These are phyloP conservation scores for Candida schatavii DNA, from an alignment of 805 yeast species.

Conservation along the genomic window DNA sequence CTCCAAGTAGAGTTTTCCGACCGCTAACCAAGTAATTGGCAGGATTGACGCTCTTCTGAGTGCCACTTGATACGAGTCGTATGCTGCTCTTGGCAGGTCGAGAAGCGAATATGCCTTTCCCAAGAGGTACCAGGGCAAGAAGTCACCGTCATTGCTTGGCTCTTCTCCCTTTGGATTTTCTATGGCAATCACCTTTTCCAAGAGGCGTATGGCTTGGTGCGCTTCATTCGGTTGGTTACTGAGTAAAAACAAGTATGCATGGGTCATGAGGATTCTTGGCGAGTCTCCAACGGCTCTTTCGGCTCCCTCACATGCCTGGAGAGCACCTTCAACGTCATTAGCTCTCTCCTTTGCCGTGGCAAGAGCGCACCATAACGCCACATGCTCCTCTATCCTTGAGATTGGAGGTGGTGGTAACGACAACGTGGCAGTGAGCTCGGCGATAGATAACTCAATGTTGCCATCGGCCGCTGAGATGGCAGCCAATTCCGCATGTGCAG, in stretches of 20 bases:
- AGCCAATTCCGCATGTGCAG: conserved; percentile 55
- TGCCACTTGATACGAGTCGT: conserved; percentile 54
- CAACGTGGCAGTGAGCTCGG: conserved; percentile 49
- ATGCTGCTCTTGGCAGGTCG: conserved; percentile 49
- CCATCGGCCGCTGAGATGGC: conserved; percentile 52
- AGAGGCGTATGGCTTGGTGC: conserved; percentile 13
- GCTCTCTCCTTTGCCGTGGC: conserved; percentile 51
- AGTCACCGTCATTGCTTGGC: conserved; percentile 39
- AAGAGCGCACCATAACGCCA: conserved; percentile 52
- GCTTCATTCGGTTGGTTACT: conserved; percentile 14
- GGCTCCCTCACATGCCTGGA: conserved; percentile 49
- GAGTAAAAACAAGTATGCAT: conserved; percentile 47
- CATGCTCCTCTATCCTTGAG: conserved; percentile 43
- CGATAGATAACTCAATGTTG: conserved; percentile 46
- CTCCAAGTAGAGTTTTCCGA: conserved; percentile 58
- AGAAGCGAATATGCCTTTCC: conserved; percentile 50
- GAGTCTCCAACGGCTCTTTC: conserved; percentile 43
- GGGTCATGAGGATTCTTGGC: conserved; percentile 44
- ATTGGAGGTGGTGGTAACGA: conserved; percentile 49
- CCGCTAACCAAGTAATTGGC: conserved; percentile 66
- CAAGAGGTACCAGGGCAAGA: conserved; percentile 55
- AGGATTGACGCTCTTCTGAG: conserved; percentile 49
- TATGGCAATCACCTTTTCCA: conserved; percentile 29
- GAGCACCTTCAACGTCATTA: conserved; percentile 48
- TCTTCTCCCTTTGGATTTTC: conserved; percentile 18